Conservation (phyloP, 345 rosid species). For the Chamaenerion angustifolium region DNA sequence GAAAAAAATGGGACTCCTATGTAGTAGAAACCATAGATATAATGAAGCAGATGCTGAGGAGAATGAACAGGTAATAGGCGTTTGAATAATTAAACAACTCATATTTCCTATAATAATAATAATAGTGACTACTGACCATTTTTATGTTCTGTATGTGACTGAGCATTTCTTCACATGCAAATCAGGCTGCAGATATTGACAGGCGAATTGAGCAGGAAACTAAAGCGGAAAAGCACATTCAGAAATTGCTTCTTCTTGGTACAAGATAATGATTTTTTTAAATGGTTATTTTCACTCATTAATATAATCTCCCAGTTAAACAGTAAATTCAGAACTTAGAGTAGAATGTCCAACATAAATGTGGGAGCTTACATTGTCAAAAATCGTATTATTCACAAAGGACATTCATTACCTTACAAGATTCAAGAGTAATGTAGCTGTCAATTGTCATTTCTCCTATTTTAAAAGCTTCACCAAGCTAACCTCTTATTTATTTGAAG, state of each 20-base stretch:
- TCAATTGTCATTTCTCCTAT: neutral
- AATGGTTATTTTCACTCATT: too few species aligned
- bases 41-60: constrained; percentile 65
- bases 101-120: neutral
- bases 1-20: constrained; percentile 74
- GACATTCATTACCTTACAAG: too few species aligned
- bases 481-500: constrained; percentile 23
- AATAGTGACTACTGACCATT: neutral
- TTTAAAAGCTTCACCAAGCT: constrained; percentile 1
- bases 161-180: neutral
- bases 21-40: constrained; percentile 55
- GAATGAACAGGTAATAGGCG: constrained; percentile 52
- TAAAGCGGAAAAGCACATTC: constrained; percentile 87
- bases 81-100: neutral
- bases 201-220: constrained; percentile 93
- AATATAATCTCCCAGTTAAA: too few species aligned
- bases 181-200: constrained; percentile 82
- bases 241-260: constrained; percentile 92
- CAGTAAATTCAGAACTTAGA: too few species aligned
- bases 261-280: neutral
- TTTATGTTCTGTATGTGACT: neutral
- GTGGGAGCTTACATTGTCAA: too few species aligned
- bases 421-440: too few species aligned
- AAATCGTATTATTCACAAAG: too few species aligned
- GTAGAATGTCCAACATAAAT: too few species aligned